Percentiles rank a stretch among this genome's conserved stretches.
phyloP scores from a whole-genome alignment of 176 grass and related monocot species.

The Carex scoparia region DNA sequence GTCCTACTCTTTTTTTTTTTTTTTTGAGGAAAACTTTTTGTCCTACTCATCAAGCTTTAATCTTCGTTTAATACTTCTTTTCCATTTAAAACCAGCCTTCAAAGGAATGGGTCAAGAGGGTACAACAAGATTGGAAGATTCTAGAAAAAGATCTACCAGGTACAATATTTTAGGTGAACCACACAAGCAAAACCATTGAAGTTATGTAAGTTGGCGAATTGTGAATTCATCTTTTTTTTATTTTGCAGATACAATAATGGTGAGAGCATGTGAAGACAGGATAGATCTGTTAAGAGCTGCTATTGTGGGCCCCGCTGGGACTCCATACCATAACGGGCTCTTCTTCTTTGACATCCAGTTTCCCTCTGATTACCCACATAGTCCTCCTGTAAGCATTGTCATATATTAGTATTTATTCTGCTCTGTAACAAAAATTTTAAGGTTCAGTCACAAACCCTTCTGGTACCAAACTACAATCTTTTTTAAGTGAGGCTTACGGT shows the following conservation, averaged over 20 bases:
- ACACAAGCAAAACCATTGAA: not conserved
- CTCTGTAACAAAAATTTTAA: not conserved
- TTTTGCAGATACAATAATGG: slow-evolving; percentile 59
- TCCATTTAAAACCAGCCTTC: slow-evolving; percentile 26
- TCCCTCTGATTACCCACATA: slow-evolving; percentile 49
- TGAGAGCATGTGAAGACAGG: slow-evolving; percentile 68
- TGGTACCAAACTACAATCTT: not conserved
- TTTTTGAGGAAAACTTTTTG: not conserved
- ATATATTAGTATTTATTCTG: slow-evolving; percentile 3
- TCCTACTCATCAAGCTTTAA: not conserved
- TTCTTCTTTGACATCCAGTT: slow-evolving; percentile 95
- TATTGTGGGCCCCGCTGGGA: slow-evolving; percentile 71
- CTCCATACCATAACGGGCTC: slow-evolving; percentile 93
- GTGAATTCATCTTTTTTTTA: not conserved
- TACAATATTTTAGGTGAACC: slow-evolving; percentile 26
- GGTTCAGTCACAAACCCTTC: not conserved
- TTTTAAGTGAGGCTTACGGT: not conserved
- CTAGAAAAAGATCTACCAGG: slow-evolving; percentile 88
- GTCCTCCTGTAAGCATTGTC: slow-evolving; percentile 54
- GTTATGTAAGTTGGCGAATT: not conserved
- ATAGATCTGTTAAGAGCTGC: slow-evolving; percentile 94
- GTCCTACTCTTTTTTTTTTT: not conserved
- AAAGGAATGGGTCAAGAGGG: slow-evolving; percentile 73
- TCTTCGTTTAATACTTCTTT: not conserved
- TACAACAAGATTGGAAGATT: slow-evolving; percentile 84